Evolutionary conservation across 2,329 filamentous ascomycete genomes (phyloP).

Genomic region (Juglanconis oblonga): DNA sequence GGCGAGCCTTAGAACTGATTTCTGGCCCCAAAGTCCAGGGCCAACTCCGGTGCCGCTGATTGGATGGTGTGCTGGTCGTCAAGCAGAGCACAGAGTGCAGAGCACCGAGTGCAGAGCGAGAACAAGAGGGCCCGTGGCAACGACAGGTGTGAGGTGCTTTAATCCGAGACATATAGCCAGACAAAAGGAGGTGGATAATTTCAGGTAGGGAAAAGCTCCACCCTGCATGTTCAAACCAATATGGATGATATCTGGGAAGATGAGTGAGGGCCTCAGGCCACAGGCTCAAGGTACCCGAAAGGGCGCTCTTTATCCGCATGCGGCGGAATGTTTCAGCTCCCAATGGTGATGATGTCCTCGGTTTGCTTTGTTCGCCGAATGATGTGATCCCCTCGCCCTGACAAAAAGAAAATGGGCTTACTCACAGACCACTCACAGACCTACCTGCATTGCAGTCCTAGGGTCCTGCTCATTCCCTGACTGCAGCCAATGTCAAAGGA

Average conservation of each 20-base stretch:
- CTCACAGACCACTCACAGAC: neutral
- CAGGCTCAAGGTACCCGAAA: neutral
- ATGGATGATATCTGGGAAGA: no score
- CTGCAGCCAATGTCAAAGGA: neutral
- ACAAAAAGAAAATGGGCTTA: neutral
- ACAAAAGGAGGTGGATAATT: neutral
- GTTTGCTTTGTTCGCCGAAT: neutral
- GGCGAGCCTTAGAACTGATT: neutral
- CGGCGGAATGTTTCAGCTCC: conserved; percentile 1
- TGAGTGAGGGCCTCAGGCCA: no score
- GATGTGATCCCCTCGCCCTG: neutral
- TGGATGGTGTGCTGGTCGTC: neutral
- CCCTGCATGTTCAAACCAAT: no score
- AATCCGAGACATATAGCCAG: neutral
- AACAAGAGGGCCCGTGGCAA: neutral
- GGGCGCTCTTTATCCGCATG: neutral
- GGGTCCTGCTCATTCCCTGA: neutral
- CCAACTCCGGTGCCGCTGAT: neutral
- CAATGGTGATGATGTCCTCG: neutral
- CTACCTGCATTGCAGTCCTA: neutral
- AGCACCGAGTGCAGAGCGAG: neutral
- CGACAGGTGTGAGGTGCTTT: neutral
- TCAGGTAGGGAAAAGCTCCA: neutral
- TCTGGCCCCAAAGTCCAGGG: neutral
- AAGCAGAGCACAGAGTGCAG: neutral